Conservation (phyloP, 2,329 filamentous ascomycete genomes). For the Nemania abortiva region DNA sequence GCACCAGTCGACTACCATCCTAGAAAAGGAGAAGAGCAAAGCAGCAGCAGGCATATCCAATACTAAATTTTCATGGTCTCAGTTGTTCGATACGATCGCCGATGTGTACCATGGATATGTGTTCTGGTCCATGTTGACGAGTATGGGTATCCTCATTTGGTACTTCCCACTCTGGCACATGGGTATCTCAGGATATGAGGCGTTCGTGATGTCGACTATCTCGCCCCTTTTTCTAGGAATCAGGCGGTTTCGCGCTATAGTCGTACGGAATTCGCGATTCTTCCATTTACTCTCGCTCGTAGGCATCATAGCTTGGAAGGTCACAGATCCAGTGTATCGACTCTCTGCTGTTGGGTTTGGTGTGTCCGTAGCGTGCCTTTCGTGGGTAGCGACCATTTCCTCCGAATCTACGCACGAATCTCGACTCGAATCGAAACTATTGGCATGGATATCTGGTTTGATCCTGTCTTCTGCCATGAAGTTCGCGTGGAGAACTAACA, state of each 20-base stretch:
- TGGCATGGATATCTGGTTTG: constrained; percentile 84
- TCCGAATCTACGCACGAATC: constrained; percentile 79
- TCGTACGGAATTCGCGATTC: constrained; percentile 75
- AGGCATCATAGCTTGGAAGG: constrained; percentile 83
- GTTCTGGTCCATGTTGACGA: constrained; percentile 96
- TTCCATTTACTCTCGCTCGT: constrained; percentile 82
- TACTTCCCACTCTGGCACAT: constrained; percentile 99
- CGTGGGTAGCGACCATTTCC: constrained; percentile 86
- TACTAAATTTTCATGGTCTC: constrained; percentile 77
- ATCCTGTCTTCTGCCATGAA: constrained; percentile 89
- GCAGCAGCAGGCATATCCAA: constrained; percentile 77
- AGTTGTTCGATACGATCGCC: constrained; percentile 82
- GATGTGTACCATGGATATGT: constrained; percentile 95
- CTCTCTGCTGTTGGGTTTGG: constrained; percentile 86
- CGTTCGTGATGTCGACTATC: constrained; percentile 84
- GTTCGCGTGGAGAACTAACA: constrained; percentile 94
- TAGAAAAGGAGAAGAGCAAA: constrained; percentile 84
- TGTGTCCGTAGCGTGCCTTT: constrained; percentile 82
- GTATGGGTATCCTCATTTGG: constrained; percentile 90
- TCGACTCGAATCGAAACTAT: constrained; percentile 83
- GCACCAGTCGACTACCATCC: constrained; percentile 61
- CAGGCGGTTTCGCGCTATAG: constrained; percentile 73
- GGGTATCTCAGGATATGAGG: constrained; percentile 97
- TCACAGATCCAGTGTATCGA: constrained; percentile 78
- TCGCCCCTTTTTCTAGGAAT: constrained; percentile 84